Evolutionary conservation across 257 asterid species (phyloP), one percentile per base, ranked within the genome.

Genomic region (Sherardia arvensis): DNA sequence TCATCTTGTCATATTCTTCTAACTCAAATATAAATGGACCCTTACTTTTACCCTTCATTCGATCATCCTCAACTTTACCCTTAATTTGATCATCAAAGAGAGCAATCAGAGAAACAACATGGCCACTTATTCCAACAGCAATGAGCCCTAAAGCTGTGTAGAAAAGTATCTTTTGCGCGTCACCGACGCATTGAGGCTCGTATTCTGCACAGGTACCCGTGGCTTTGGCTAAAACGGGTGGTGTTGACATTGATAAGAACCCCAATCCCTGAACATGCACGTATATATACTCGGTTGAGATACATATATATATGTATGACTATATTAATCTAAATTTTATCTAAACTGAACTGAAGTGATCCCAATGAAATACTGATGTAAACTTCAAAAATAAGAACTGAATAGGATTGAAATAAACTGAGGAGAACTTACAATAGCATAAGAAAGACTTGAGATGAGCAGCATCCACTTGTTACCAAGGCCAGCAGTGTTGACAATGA

Each of bases 161-260:
- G 68, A 83, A 76, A 8, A 86, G 71, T 22, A 27, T 73, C 60
- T 71, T 76, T 33, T 86, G 94, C 0, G 79, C 72, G 3, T 61
- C 48, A 0, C 85, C 86, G 20, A 86, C 32, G 71, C 90, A 83
- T 30, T 74, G 48, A 15, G 78, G 62, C 62, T 79, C 25, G 53
- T 81, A 79, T 3, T 53, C 17, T 14, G 69, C 76, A 79, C 94
- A 86, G 4, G 74, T 76, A 40, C 69, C 73, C 0, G 82, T 78
- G 21, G 65, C 29, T n/a, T 73, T 73, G 15, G 81, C 74, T 3
- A 79, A 77, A 22, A 76, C 75, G 0, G 83, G 84, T 5, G 88
- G 90, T 0, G 81, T 77, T 27, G 90, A 86, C 84, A 87, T 74
- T 0, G 84, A 28, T 23, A 87, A 66, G 1, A 87, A 72, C n/a